Evolutionary conservation across 345 rosid genomes (phyloP).

Genomic region (Hibiscus trionum): DNA sequence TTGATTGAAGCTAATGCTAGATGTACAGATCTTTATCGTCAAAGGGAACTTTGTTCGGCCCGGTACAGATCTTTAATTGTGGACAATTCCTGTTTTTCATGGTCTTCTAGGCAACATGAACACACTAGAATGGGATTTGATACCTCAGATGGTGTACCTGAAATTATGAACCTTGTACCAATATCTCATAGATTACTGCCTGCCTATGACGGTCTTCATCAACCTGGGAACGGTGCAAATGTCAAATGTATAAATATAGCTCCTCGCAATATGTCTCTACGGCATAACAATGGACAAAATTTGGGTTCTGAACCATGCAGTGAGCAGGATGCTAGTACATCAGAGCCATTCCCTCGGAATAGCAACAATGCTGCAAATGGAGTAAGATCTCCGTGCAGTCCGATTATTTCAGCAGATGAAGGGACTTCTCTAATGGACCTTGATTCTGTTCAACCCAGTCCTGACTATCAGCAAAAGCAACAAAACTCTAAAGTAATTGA

Average conservation of each 20-base stretch:
- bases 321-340: constrained; percentile 83
- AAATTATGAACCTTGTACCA: constrained; percentile 37
- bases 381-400: constrained; percentile 47
- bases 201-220: constrained; percentile 26
- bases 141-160: constrained; percentile 24
- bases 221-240: constrained; percentile 24
- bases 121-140: constrained; percentile 30
- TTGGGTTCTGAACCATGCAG: constrained; percentile 74
- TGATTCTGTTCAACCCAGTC: constrained; percentile 32
- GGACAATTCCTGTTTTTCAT: constrained; percentile 46
- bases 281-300: constrained; percentile 36
- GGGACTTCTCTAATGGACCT: constrained; percentile 44
- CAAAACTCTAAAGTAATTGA: constrained; percentile 27
- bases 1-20: constrained; percentile 81
- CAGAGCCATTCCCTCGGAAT: constrained; percentile 59
- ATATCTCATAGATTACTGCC: constrained; percentile 35
- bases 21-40: constrained; percentile 62
- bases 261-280: constrained; percentile 22
- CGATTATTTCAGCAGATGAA: constrained; percentile 45
- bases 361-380: constrained; percentile 35
- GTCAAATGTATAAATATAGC: constrained; percentile 14
- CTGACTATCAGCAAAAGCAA: constrained; percentile 25
- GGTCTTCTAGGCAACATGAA: constrained; percentile 43
- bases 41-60: constrained; percentile 70
- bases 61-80: constrained; percentile 55